These are phyloP conservation scores for Gyromitra esculenta DNA, from an alignment of 2,329 filamentous ascomycete genomes.

Conservation along the genomic window DNA sequence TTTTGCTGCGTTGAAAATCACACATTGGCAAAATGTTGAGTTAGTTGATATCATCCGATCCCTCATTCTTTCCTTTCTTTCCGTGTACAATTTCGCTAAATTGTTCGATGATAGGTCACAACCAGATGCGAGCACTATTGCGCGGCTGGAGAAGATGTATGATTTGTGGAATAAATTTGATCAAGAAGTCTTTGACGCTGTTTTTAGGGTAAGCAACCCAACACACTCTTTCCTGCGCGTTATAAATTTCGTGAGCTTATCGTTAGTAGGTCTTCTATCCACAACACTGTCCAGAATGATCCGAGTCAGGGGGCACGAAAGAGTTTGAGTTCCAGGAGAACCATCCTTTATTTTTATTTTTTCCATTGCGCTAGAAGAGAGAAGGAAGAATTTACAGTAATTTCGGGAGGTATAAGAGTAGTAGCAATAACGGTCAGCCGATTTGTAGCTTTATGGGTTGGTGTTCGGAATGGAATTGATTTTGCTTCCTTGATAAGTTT, in stretches of 20 bases:
- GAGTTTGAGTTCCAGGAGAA: background rate
- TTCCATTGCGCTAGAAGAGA: too few relatives aligned
- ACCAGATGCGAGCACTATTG: background rate
- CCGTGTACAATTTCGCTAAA: background rate
- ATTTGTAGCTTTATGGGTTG: too few relatives aligned
- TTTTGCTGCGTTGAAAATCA: background rate
- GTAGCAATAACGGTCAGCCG: too few relatives aligned
- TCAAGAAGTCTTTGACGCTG: background rate
- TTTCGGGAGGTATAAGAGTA: too few relatives aligned
- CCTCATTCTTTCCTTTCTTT: background rate
- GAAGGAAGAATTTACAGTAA: too few relatives aligned
- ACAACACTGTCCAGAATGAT: background rate
- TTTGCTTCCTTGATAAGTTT: background rate
- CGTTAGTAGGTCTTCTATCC: background rate
- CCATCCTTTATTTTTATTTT: background rate
- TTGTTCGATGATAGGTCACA: background rate
- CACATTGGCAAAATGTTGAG: background rate
- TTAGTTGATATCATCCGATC: background rate
- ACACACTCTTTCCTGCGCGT: background rate
- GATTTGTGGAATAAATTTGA: background rate
- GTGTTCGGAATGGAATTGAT: too few relatives aligned
- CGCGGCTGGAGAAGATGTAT: background rate
- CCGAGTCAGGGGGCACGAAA: background rate
- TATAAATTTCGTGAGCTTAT: background rate
- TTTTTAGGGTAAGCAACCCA: background rate